Conservation (phyloP, 805 yeast species). For the Zygosaccharomyces pseudorouxii region DNA sequence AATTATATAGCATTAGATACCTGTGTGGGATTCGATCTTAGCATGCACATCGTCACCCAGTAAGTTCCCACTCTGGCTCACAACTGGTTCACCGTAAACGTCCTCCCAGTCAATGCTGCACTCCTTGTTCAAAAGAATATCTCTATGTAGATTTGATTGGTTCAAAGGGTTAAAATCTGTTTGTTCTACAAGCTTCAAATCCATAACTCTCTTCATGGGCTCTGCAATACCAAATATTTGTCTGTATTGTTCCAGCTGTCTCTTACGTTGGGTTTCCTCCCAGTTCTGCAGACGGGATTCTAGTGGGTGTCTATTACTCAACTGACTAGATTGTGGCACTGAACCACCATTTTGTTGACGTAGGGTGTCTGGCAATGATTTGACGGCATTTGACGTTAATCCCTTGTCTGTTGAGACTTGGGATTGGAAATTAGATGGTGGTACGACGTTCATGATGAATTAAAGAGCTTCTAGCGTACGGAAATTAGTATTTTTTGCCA, state of each 20-base stretch:
- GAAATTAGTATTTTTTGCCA: neutral
- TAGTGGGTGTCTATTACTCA: slow-evolving; percentile 81
- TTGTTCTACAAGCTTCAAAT: slow-evolving; percentile 62
- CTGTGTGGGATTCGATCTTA: slow-evolving; percentile 64
- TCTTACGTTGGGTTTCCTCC: slow-evolving; percentile 69
- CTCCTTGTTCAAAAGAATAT: slow-evolving; percentile 76
- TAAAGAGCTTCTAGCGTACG: neutral
- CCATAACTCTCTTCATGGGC: slow-evolving; percentile 91
- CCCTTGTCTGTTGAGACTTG: slow-evolving; percentile 51
- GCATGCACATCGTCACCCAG: slow-evolving; percentile 56
- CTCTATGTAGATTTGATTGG: slow-evolving; percentile 52
- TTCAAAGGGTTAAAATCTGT: slow-evolving; percentile 68
- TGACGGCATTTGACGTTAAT: slow-evolving; percentile 52
- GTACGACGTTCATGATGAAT: slow-evolving; percentile 45
- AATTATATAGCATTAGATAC: slow-evolving; percentile 35
- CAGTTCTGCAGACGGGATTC: slow-evolving; percentile 71
- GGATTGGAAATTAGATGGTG: slow-evolving; percentile 44
- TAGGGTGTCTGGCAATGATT: slow-evolving; percentile 60
- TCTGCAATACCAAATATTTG: slow-evolving; percentile 89
- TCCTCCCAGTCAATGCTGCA: slow-evolving; percentile 89
- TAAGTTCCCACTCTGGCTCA: slow-evolving; percentile 37
- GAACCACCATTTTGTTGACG: slow-evolving; percentile 63
- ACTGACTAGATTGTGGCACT: slow-evolving; percentile 46
- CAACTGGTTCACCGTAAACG: slow-evolving; percentile 51
- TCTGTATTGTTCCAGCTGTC: slow-evolving; percentile 72